phyloP scores from a whole-genome alignment of 2,329 filamentous ascomycete genomes.

The Gyromitra esculenta region DNA sequence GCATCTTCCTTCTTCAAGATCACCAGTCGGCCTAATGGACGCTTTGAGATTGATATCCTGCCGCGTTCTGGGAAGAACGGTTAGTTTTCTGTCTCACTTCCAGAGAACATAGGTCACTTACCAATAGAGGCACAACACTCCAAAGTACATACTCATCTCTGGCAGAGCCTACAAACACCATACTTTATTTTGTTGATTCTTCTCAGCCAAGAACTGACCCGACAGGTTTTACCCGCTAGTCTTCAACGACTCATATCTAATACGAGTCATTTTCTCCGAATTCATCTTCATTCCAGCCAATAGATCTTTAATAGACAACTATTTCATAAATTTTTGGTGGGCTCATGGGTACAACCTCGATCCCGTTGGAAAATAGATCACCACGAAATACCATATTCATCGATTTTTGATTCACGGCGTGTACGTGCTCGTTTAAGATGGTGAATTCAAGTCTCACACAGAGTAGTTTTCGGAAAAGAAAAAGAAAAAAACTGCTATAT shows the following conservation, averaged over 20 bases:
- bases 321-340: not conserved
- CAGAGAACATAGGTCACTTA: not conserved
- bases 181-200: not conserved
- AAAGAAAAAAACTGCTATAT: too few species aligned
- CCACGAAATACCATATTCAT: too few species aligned
- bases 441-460: too few species aligned
- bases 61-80: too few species aligned
- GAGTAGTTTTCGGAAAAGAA: too few species aligned
- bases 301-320: not conserved
- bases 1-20: not conserved
- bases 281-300: not conserved
- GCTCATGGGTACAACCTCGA: too few species aligned
- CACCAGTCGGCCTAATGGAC: not conserved
- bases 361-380: too few species aligned
- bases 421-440: too few species aligned
- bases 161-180: not conserved
- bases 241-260: not conserved
- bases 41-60: slow-evolving; percentile 4
- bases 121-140: too few species aligned
- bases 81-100: not conserved
- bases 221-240: not conserved
- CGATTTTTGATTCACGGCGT: too few species aligned
- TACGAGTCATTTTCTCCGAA: not conserved
- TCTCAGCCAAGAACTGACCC: not conserved
- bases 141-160: not conserved